Percentiles rank a stretch among this genome's conserved stretches.
Evolutionary conservation across 768 basidiomycete species (phyloP).

Genomic region (Amanita subjunquillea): DNA sequence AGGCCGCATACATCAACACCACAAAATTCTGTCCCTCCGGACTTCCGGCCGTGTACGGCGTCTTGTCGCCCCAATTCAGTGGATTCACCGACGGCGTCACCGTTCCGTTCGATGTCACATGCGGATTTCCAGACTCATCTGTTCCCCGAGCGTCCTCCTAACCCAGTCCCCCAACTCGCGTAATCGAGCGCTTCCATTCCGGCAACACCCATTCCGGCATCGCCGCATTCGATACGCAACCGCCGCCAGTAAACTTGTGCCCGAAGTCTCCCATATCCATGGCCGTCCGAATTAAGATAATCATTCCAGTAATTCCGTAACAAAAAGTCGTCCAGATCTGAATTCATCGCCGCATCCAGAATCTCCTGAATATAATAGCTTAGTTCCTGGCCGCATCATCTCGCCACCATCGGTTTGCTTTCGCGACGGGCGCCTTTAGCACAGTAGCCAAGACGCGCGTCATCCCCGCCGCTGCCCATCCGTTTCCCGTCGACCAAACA

Average conservation of each 20-base stretch:
- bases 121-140: slow-evolving; percentile 11
- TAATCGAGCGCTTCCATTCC: slow-evolving; percentile 8
- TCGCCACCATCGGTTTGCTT: slow-evolving; percentile 11
- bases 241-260: slow-evolving; percentile 23
- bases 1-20: slow-evolving; percentile 26
- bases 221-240: slow-evolving; percentile 23
- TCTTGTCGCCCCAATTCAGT: slow-evolving; percentile 19
- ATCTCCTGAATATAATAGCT: slow-evolving; percentile 23
- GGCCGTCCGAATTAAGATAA: slow-evolving; percentile 2
- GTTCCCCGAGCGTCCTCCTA: slow-evolving; percentile 16
- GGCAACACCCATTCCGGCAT: slow-evolving; percentile 10
- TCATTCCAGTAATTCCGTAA: slow-evolving; percentile 27
- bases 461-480: slow-evolving; percentile 66
- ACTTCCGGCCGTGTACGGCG: slow-evolving; percentile 23
- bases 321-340: slow-evolving; percentile 17
- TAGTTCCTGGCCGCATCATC: slow-evolving; percentile 17
- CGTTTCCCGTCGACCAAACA: slow-evolving; percentile 49
- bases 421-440: slow-evolving; percentile 26
- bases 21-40: slow-evolving; percentile 29
- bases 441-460: slow-evolving; percentile 44
- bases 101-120: slow-evolving; percentile 19
- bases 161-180: slow-evolving; percentile 16
- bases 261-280: slow-evolving; percentile 30
- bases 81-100: slow-evolving; percentile 28
- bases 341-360: slow-evolving; percentile 22